Base-by-base conservation (phyloP, 2,329 filamentous ascomycete genomes). In the Diaporthe australafricana region DNA sequence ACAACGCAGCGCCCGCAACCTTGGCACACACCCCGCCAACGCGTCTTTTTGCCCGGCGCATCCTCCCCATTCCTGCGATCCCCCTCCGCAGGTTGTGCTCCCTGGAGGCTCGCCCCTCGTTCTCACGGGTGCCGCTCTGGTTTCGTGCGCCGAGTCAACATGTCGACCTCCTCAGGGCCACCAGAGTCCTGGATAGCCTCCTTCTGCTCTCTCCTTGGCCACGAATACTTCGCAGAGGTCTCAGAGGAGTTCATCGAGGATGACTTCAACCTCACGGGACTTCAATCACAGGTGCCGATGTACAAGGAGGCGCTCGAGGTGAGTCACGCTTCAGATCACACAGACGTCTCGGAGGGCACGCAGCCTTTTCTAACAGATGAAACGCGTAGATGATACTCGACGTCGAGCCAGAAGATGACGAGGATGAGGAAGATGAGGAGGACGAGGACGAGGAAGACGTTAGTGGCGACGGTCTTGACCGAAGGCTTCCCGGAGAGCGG, bases 161-260 rank as follows among this genome's bases (percentile, higher is more conserved):
- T 90, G 89, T 91, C 89, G 77, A 87, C 87, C 69, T 89, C 89
- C 65, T 90, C 89, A 68, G 88, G 87, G 68, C 83, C 87, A 38
- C 88, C 88, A 74, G 96, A 99, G 86, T 97, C 95, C 70, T 99
- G 96, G 96, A 98, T 99, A 85, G 93, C 94, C 75, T 97, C 95
- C 72, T 99, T 98, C 83, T 99, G 96, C 87, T 95, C 94, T 48
- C 87, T 98, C 56, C 89, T 98, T 73, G 96, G 96, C 74, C 96
- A 99, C 82, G 96, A 99, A 83, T 99, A 98, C 85, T 99, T 99
- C 83, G 96, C 96, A 74, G 96, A 99, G 86, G 96, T 99, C 65
- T 96, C 94, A 56, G 96, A 99, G 84, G 96, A 99, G 80, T 99
- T 99, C 79, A 98, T 99, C 80, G 96, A 99, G 83, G 96, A 99